Evolutionary conservation across 2,329 filamentous ascomycete genomes (phyloP), one percentile per base, ranked within the genome.

Genomic region (Talaromyces pinophilus): DNA sequence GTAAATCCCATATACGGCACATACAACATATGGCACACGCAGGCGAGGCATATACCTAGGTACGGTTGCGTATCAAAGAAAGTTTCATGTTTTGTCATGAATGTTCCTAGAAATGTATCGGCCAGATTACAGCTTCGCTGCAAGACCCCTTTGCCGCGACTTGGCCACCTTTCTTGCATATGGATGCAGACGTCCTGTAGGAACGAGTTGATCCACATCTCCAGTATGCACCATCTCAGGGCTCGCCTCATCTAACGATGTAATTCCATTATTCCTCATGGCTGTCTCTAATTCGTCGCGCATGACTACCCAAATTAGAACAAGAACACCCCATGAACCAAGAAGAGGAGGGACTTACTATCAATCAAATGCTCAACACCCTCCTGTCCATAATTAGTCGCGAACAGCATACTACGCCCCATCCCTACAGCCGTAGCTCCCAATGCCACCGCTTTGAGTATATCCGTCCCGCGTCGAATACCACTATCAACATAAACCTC

Each of bases 401-500:
- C 82, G 69, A 84, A 87, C 6, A 87, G 73, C 67, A 83, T 83
- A 17, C 83, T 84, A 15, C 85, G 75, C 0, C 84, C 85, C 61
- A 87, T 80, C 0, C 84, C 83, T 3, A 86, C 85, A 11, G 84
- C 83, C 0, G 81, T 84, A 4, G 83, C 84, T 0, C 85, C 85
- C 0, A 87, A 74, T 28, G 82, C 82, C 7, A 86, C 72, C 2
- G 82, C 82, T 69, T 86, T 87, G 28, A 87, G 77, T 4, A 87
- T 82, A 68, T 87, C 85, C 0, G 82, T 83, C 0, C 84, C 85
- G 3, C 84, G 80, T 33, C 81, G 79, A 62, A 86, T 82, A 0
- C 84, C 85, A 38, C 84, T 83, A 65, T 86, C 84, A 28, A 86
- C 78, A 57, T 83, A 84, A 1, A 86, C 76, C 67, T 86, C 83